Evolutionary conservation across 2,329 filamentous ascomycete species (phyloP).

Genomic region (Decorospora gaudefroyi): DNA sequence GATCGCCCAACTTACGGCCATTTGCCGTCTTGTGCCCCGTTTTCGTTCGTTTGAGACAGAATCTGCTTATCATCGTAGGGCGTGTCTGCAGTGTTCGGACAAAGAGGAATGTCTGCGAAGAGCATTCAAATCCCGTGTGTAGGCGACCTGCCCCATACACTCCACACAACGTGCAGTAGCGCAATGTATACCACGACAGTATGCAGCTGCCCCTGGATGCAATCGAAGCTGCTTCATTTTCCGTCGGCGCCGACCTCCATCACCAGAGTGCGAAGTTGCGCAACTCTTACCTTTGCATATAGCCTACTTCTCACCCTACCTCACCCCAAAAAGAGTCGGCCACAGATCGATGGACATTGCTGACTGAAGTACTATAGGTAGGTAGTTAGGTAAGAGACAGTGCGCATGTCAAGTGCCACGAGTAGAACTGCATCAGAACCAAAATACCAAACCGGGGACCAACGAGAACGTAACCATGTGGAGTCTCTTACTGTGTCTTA

Average conservation of each 20-base stretch:
- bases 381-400: neutral
- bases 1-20: neutral
- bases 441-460: no score
- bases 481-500: no score
- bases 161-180: constrained; percentile 28
- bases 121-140: constrained; percentile 12
- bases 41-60: constrained; percentile 24
- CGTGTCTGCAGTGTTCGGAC: neutral
- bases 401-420: neutral
- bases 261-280: no score
- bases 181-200: constrained; percentile 16
- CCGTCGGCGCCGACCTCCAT: no score
- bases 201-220: constrained; percentile 23
- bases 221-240: constrained; percentile 20
- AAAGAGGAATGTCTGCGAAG: constrained; percentile 9
- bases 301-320: no score
- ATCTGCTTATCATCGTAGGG: constrained; percentile 21
- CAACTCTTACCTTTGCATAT: no score
- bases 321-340: no score
- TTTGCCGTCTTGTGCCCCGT: constrained; percentile 1
- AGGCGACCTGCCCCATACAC: constrained; percentile 2
- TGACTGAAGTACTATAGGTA: no score
- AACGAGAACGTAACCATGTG: no score
- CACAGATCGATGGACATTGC: no score
- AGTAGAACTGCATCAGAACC: neutral